Conservation (phyloP, 139 green algal genomes). For the Closterium sp. region DNA sequence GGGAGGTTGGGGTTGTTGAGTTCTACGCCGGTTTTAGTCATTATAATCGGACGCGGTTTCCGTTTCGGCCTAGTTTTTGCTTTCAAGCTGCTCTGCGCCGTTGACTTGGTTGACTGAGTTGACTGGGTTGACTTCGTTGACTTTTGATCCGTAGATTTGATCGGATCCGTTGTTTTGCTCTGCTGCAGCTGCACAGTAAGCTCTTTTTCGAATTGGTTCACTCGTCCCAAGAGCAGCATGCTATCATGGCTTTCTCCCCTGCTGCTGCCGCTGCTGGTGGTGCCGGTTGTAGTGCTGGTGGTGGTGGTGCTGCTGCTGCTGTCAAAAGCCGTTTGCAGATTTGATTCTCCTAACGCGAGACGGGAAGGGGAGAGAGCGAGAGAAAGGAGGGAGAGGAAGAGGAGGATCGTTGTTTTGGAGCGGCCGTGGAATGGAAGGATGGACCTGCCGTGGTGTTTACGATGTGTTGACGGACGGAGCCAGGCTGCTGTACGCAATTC, state of each 20-base stretch:
- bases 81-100: neutral
- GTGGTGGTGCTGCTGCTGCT: too few species aligned
- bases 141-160: neutral
- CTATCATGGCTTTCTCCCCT: neutral
- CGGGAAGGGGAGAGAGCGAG: neutral
- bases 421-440: too few species aligned
- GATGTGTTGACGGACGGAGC: neutral
- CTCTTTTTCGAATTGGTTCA: neutral
- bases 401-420: too few species aligned
- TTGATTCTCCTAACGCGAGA: too few species aligned
- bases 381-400: neutral
- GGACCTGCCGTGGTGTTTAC: neutral
- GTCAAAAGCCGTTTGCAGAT: too few species aligned
- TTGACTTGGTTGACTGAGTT: too few species aligned
- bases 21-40: neutral
- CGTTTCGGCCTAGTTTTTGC: neutral
- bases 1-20: neutral
- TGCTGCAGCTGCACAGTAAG: neutral
- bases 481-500: neutral
- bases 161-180: neutral
- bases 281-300: neutral
- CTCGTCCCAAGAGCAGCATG: neutral
- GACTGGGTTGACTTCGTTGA: neutral
- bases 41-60: neutral
- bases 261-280: neutral